Evolutionary conservation across 257 asterid species (phyloP).

Genomic region (Scutellaria minor): DNA sequence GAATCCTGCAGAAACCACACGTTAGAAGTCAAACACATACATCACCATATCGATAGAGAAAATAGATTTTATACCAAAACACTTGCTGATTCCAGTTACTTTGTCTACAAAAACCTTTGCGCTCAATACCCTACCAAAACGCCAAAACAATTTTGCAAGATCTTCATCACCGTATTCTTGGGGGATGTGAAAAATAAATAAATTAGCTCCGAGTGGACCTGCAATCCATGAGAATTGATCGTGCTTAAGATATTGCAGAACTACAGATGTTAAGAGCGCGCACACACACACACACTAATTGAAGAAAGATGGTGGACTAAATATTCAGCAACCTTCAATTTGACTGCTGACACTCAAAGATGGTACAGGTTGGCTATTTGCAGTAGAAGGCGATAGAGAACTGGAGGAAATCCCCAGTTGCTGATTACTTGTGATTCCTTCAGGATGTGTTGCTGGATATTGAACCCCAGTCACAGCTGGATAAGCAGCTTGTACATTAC

Average conservation of each 20-base stretch:
- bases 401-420: conserved; percentile 56
- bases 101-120: conserved; percentile 93
- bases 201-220: conserved; percentile 97
- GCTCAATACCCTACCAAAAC: conserved; percentile 86
- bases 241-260: conserved; percentile 26
- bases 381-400: conserved; percentile 55
- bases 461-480: conserved; percentile 66
- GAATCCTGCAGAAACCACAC: conserved; percentile 64
- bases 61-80: conserved; percentile 69
- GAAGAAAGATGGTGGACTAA: not conserved
- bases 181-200: conserved; percentile 94
- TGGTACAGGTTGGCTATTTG: conserved; percentile 67
- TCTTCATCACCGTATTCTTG: conserved; percentile 91
- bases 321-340: conserved; percentile 65
- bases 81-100: conserved; percentile 89
- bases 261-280: not conserved
- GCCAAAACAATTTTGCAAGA: conserved; percentile 81
- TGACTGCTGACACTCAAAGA: conserved; percentile 79
- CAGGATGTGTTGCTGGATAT: conserved; percentile 68
- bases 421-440: conserved; percentile 54
- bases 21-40: conserved; percentile 10
- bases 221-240: conserved; percentile 37
- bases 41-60: conserved; percentile 15
- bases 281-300: not conserved
- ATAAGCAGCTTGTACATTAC: conserved; percentile 46